phyloP scores from a whole-genome alignment of 148 eudicot species.

The Pouteria glomerata region DNA sequence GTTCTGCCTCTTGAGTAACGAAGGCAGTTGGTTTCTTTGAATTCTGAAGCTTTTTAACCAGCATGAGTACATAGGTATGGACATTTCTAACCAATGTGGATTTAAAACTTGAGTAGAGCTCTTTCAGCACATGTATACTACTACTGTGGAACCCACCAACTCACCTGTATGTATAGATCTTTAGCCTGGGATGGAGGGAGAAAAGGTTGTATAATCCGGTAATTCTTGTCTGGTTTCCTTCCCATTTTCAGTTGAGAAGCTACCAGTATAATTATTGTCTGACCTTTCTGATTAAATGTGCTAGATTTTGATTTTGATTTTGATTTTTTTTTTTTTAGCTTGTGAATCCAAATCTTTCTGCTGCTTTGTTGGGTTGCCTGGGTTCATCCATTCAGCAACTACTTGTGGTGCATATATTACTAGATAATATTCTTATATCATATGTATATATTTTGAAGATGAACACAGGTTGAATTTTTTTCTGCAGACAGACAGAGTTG shows the following conservation, averaged over 20 bases:
- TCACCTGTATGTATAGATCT: slow-evolving; percentile 9
- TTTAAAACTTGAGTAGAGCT: slow-evolving; percentile 10
- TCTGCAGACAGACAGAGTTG: too few relatives aligned
- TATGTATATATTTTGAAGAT: too few relatives aligned
- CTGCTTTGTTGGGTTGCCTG: too few relatives aligned
- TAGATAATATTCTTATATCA: too few relatives aligned
- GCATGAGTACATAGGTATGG: not conserved
- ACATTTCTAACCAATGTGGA: slow-evolving; percentile 5
- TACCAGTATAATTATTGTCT: too few relatives aligned
- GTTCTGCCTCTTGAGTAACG: not conserved
- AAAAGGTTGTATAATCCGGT: slow-evolving; percentile 3
- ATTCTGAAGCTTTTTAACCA: not conserved
- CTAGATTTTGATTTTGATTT: not conserved
- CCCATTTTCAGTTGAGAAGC: not conserved
- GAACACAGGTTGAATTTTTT: too few relatives aligned
- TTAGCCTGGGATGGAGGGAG: not conserved
- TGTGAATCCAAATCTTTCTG: too few relatives aligned
- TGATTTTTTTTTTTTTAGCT: not conserved
- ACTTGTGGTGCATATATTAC: too few relatives aligned
- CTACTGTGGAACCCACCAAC: not conserved
- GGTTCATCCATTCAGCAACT: too few relatives aligned
- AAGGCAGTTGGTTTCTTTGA: not conserved
- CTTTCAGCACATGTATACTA: slow-evolving; percentile 1
- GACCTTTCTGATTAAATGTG: too few relatives aligned
- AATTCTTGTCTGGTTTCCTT: not conserved